These are phyloP conservation scores for Xylona heveae DNA, from an alignment of 495 filamentous ascomycete species.

Conservation along the genomic window DNA sequence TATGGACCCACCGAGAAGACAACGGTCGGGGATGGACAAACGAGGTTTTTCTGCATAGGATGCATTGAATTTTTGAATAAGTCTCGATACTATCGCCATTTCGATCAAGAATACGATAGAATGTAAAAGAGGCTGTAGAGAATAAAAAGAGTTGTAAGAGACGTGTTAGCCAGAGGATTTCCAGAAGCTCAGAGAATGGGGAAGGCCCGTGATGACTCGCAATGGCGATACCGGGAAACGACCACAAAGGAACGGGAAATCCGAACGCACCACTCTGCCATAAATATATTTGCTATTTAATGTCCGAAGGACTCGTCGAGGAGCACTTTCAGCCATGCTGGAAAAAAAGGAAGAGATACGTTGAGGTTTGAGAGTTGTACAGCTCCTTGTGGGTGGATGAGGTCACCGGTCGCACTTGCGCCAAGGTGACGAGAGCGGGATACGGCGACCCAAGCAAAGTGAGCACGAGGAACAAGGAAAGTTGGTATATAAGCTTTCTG, in stretches of 20 bases:
- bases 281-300: conserved; percentile 64
- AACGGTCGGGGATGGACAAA: conserved; percentile 17
- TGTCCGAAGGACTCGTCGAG: conserved; percentile 29
- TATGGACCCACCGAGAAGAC: conserved; percentile 1
- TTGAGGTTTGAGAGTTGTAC: no score
- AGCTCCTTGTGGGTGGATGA: no score
- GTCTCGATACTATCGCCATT: conserved; percentile 61
- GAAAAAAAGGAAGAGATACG: no score
- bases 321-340: not conserved
- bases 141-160: conserved; percentile 12
- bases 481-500: no score
- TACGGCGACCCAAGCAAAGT: no score
- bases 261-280: conserved; percentile 49
- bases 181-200: conserved; percentile 1
- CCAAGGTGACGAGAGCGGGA: no score
- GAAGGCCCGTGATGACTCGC: conserved; percentile 5
- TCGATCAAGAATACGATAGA: conserved; percentile 69
- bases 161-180: conserved; percentile 4
- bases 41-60: conserved; percentile 78
- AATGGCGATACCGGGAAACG: conserved; percentile 7
- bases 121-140: conserved; percentile 62
- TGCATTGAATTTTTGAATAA: conserved; percentile 72
- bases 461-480: no score
- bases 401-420: no score
- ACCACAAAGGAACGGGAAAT: conserved; percentile 1